Base-by-base conservation (phyloP, 345 rosid genomes). In the Corchorus capsularis region DNA sequence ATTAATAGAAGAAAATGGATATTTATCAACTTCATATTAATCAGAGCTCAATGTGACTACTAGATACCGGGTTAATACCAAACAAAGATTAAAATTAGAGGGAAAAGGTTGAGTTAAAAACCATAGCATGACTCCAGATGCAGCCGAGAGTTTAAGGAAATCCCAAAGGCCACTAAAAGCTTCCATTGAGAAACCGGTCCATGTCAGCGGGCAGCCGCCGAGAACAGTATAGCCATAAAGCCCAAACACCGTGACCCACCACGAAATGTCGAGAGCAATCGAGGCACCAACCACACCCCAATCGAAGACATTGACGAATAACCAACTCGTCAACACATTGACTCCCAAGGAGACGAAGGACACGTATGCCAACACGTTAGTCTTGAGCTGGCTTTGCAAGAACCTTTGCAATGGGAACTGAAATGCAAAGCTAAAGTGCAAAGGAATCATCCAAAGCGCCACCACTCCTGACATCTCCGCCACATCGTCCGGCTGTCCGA, bases 121-220 rank as follows among this genome's bases (percentile, higher is more conserved):
- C 96, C 94, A 92, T 27, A 92, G 86, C 96, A 92, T 92, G 79
- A 92, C 86, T 1, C 96, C 96, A 10, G 96, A 85, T 60, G 96
- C 90, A 55, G 83, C 86, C 8, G 94, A 92, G 8, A 89, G 85
- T 65, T 87, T 85, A 3, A 86, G 56, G 35, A 88, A 92, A 0
- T 87, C 92, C 91, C 89, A 84, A 9, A 92, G 83, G 0, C 86
- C 91, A 16, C 79, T 75, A 65, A 88, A 85, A 34, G 94, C 94
- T 79, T 92, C 75, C 14, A 64, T 7, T 1, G 94, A 89, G 59
- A 82, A 87, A 43, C 96, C 92, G 7, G 78, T 80, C 94, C 96
- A 92, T 14, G 96, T 85, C 34, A 79, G 67, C 13, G 92, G 93
- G 37, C 93, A 92, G 8, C 92, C 80, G 5, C 91, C 85, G 7